phyloP scores from a whole-genome alignment of 768 basidiomycete species.

The Mycena vulgaris region DNA sequence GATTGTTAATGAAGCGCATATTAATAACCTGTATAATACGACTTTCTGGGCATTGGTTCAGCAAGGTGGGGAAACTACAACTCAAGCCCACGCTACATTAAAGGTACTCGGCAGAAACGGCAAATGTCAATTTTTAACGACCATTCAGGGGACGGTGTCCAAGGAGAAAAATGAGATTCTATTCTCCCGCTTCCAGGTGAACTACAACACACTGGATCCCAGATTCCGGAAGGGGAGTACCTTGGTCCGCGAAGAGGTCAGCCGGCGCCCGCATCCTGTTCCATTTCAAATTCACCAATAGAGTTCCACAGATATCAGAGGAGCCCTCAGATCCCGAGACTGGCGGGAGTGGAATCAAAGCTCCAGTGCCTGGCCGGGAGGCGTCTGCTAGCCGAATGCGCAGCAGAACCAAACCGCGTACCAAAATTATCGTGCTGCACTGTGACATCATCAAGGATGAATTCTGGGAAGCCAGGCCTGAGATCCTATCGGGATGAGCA shows the following conservation, averaged over 20 bases:
- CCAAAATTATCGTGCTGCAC: constrained; percentile 73
- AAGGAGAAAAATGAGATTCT: constrained; percentile 94
- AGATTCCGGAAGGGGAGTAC: constrained; percentile 91
- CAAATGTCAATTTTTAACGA: background rate
- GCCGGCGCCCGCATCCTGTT: background rate
- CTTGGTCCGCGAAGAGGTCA: constrained; percentile 77
- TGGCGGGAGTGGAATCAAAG: background rate
- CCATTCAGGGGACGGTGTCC: constrained; percentile 85
- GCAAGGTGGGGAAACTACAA: constrained; percentile 81
- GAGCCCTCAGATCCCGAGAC: background rate
- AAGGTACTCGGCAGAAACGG: constrained; percentile 60
- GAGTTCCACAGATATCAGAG: constrained; percentile 10
- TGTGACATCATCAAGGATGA: constrained; percentile 88
- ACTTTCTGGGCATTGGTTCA: constrained; percentile 95
- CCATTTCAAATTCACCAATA: background rate
- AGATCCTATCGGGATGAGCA: constrained; percentile 62
- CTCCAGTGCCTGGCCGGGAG: background rate
- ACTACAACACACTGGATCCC: constrained; percentile 85
- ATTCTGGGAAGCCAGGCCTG: constrained; percentile 81
- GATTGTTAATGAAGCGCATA: constrained; percentile 80
- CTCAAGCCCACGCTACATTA: constrained; percentile 87
- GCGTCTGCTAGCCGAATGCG: constrained; percentile 30
- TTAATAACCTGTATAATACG: constrained; percentile 98
- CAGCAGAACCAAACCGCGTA: constrained; percentile 54
- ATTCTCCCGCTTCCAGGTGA: constrained; percentile 85